Percentiles rank a stretch among this genome's conserved stretches.
phyloP scores from a whole-genome alignment of 164 flowering plant genomes.

The Annona cherimola region DNA sequence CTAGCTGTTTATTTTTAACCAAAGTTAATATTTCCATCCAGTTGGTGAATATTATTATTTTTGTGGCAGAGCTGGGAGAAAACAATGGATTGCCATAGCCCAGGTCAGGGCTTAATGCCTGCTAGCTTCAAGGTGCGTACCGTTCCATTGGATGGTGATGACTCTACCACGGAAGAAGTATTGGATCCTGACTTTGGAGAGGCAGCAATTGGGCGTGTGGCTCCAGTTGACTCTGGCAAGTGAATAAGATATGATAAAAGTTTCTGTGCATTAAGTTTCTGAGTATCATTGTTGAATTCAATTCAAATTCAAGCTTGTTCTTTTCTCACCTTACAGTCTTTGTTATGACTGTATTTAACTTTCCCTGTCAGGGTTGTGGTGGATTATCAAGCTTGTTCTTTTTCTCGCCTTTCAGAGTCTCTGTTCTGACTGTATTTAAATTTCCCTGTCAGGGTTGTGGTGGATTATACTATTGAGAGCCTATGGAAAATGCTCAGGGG shows the following conservation, averaged over 20 bases:
- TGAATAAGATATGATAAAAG: neutral
- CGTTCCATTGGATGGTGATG: conserved; percentile 78
- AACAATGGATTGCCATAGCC: conserved; percentile 82
- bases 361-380: conserved; percentile 57
- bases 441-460: conserved; percentile 53
- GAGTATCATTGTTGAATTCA: neutral
- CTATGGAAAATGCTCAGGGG: conserved; percentile 77
- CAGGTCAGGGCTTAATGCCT: conserved; percentile 90
- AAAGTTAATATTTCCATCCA: neutral
- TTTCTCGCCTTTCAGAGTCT: neutral
- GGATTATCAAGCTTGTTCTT: conserved; percentile 53
- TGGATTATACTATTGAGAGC: conserved; percentile 82
- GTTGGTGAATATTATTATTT: neutral
- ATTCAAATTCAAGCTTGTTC: neutral
- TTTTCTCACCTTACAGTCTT: neutral
- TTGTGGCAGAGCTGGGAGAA: conserved; percentile 77
- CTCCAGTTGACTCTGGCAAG: conserved; percentile 78
- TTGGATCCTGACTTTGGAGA: conserved; percentile 90
- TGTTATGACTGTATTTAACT: neutral
- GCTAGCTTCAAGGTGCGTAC: conserved; percentile 83
- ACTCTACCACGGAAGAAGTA: conserved; percentile 60
- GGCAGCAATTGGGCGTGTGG: conserved; percentile 89
- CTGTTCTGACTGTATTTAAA: neutral
- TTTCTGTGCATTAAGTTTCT: neutral
- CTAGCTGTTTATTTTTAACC: neutral